Evolutionary conservation across 2,329 filamentous ascomycete species (phyloP).

Genomic region (Venturia aucupariae): DNA sequence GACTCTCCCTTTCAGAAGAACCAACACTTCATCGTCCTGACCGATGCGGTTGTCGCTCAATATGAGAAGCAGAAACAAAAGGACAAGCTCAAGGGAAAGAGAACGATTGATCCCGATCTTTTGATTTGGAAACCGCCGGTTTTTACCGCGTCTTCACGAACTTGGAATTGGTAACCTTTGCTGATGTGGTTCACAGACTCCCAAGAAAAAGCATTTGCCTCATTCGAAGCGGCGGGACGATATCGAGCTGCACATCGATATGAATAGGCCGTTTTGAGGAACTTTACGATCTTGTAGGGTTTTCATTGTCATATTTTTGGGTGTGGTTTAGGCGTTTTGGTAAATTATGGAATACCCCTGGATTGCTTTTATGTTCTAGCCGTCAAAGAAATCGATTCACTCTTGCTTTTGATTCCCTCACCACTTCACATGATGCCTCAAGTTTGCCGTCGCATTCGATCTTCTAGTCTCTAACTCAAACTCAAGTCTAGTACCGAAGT

Average conservation of each 20-base stretch:
- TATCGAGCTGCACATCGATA: neutral
- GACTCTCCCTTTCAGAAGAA: constrained; percentile 49
- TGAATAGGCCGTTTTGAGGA: neutral
- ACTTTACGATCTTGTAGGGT: neutral
- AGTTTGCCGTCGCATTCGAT: neutral
- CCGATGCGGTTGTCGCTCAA: constrained; percentile 66
- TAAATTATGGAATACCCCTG: neutral
- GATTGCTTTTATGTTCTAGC: neutral
- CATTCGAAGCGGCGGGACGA: neutral
- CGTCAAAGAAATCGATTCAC: neutral
- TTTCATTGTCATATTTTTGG: neutral
- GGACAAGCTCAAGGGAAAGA: constrained; percentile 66
- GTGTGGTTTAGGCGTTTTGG: neutral
- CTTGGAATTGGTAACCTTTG: constrained; percentile 75
- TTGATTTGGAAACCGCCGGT: constrained; percentile 96
- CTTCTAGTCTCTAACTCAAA: neutral
- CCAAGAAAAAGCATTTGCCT: neutral
- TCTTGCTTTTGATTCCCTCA: neutral
- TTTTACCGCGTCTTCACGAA: constrained; percentile 79
- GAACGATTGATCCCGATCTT: constrained; percentile 64
- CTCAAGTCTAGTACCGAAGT: too few species aligned
- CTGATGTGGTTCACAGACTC: neutral
- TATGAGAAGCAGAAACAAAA: constrained; percentile 66
- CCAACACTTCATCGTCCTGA: constrained; percentile 91
- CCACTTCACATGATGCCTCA: neutral